Base-by-base conservation (phyloP, 202 grass and related monocot genomes). In the Zizania palustris region DNA sequence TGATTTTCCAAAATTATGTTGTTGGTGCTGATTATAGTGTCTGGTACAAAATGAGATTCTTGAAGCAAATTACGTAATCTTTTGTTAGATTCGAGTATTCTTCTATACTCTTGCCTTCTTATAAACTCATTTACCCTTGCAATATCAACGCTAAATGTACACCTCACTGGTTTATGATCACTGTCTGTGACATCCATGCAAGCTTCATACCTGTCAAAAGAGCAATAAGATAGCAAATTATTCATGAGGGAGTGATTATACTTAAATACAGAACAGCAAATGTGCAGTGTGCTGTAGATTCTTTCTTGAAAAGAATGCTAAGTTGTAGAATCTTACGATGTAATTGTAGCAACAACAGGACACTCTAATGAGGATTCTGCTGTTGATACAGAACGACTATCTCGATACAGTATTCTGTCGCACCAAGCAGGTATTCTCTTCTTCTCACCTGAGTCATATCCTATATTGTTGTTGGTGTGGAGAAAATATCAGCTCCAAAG, bases 381-480 rank as follows among this genome's bases (percentile, higher is more conserved):
- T 63, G 85, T 82, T 50, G 82, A 84, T 73, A 84, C 75, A 79
- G 84, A 67, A 79, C 91, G 84, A 43, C 88, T 90, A 77, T 97
- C 94, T 67, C 94, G 94, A 90, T 97, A 97, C 63, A 97, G 1
- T 90, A 97, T 90, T 82, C 94, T 89, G 73, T 97, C 94, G 10
- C 94, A 97, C 94, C 94, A 97, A 72, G 94, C 94, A 70, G 91
- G 94, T 84, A 97, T 97, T 61, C 94, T 85, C 84, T 93, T 97
- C 73, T 97, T 97, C 84, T 97, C 94, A 55, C 94, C 82, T 1
- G 91, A 97, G 89, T 97, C 94, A 80, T 97, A 97, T 5, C 90
- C 94, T 97, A 73, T 60, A 88, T 41, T 4, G 50, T 15, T 75
- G 20, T 75, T 75, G 48, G 68, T 41, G 28, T 18, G 7, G 43